These are phyloP conservation scores for Fraxinus floribunda DNA, from an alignment of 305 asterid genomes.

Conservation along the genomic window DNA sequence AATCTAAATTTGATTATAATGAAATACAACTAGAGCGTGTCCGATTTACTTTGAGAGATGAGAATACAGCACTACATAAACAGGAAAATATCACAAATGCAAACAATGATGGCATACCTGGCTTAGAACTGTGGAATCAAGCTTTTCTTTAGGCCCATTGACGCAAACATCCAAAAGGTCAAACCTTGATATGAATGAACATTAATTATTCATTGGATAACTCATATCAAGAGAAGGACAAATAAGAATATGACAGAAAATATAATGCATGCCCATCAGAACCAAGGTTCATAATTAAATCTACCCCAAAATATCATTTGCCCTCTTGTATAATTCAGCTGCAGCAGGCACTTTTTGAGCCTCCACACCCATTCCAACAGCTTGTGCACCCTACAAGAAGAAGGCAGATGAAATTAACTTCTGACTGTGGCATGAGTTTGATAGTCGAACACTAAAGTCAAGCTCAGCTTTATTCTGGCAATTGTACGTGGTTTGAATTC, in stretches of 20 bases:
- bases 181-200: slow-evolving; percentile 47
- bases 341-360: slow-evolving; percentile 96
- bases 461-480: not conserved
- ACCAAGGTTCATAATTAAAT: not conserved
- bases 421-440: not conserved
- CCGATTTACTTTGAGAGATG: not conserved
- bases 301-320: slow-evolving; percentile 88
- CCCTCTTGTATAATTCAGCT: slow-evolving; percentile 75
- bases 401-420: slow-evolving; percentile 22
- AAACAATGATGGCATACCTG: slow-evolving; percentile 53
- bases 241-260: slow-evolving; percentile 5
- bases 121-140: slow-evolving; percentile 89
- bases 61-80: not conserved
- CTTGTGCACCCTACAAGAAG: slow-evolving; percentile 85
- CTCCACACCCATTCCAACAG: slow-evolving; percentile 95
- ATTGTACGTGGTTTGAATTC: not conserved
- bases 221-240: slow-evolving; percentile 1
- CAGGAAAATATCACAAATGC: slow-evolving; percentile 9
- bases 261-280: not conserved
- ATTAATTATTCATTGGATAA: slow-evolving; percentile 19
- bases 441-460: slow-evolving; percentile 1
- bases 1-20: not conserved
- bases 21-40: not conserved
- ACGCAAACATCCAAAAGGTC: slow-evolving; percentile 88
- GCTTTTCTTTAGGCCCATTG: slow-evolving; percentile 91